Conservation (phyloP, 805 yeast genomes). For the Saturnispora serradocipensis region DNA sequence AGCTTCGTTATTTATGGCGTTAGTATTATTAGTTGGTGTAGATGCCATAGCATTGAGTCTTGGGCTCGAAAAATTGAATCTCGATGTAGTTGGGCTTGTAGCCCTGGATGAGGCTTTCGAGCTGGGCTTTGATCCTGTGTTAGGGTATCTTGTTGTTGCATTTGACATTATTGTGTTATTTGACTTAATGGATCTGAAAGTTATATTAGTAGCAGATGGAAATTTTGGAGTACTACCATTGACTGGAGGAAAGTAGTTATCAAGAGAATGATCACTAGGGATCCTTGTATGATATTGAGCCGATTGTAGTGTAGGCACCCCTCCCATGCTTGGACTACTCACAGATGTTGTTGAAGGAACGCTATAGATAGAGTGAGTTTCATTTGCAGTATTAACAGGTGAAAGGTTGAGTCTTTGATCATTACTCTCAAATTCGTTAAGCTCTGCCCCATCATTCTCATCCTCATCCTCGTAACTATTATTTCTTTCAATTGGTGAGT, state of each 20-base stretch:
- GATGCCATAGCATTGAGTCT: not conserved
- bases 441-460: slow-evolving; percentile 4
- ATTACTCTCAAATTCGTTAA: not conserved
- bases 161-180: not conserved
- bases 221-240: not conserved
- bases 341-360: slow-evolving; percentile 4
- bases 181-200: slow-evolving; percentile 1
- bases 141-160: slow-evolving; percentile 1
- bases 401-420: not conserved
- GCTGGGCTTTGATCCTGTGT: slow-evolving; percentile 7
- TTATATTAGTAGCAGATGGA: not conserved
- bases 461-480: slow-evolving; percentile 29
- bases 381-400: not conserved
- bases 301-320: not conserved
- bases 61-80: not conserved
- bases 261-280: slow-evolving; percentile 7
- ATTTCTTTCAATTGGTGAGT: slow-evolving; percentile 41
- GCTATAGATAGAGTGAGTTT: not conserved
- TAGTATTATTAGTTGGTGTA: not conserved
- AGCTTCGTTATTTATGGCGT: not conserved
- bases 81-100: slow-evolving; percentile 7
- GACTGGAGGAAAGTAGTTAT: slow-evolving; percentile 5
- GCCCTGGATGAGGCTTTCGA: slow-evolving; percentile 11
- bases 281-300: not conserved
- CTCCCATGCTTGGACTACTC: not conserved